Evolutionary conservation across 306 rosid genomes (phyloP).

Genomic region (Rosa rugosa): DNA sequence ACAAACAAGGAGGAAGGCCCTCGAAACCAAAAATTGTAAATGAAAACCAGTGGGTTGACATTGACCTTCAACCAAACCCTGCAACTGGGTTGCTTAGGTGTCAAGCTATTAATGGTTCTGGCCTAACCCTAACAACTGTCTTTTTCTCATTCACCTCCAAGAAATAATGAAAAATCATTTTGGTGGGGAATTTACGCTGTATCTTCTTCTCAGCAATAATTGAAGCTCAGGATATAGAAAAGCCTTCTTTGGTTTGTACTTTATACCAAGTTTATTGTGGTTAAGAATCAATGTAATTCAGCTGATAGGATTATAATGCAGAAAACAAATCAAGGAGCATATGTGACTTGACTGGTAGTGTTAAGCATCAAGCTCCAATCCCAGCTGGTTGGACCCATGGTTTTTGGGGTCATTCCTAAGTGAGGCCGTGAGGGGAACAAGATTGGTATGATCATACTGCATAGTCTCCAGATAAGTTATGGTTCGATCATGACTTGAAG

Average conservation of each 20-base stretch:
- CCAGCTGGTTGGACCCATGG: slow-evolving; percentile 3
- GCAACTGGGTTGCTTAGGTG: slow-evolving; percentile 3
- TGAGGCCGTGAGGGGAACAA: not conserved
- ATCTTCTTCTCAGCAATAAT: not conserved
- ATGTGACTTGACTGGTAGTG: not conserved
- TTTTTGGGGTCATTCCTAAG: not conserved
- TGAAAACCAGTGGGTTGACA: slow-evolving; percentile 8
- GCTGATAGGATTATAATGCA: not conserved
- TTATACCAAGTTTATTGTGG: not conserved
- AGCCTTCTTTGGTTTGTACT: not conserved
- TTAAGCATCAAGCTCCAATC: not conserved
- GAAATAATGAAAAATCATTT: not conserved
- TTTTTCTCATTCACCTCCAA: not conserved
- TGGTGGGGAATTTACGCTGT: not conserved
- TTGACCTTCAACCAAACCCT: not conserved
- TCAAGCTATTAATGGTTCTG: not conserved
- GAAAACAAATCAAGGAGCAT: not conserved
- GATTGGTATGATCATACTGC: not conserved
- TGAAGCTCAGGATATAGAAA: not conserved
- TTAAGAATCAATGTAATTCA: not conserved
- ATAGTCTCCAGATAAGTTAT: not conserved
- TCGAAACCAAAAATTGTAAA: not conserved
- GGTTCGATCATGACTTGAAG: not conserved
- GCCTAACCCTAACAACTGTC: not conserved
- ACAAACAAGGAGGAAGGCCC: not conserved